A percentile compares a stretch with the other conserved stretches of the same genome.
Conservation (phyloP, 495 filamentous ascomycete genomes). For the Tetracladium setigerum region DNA sequence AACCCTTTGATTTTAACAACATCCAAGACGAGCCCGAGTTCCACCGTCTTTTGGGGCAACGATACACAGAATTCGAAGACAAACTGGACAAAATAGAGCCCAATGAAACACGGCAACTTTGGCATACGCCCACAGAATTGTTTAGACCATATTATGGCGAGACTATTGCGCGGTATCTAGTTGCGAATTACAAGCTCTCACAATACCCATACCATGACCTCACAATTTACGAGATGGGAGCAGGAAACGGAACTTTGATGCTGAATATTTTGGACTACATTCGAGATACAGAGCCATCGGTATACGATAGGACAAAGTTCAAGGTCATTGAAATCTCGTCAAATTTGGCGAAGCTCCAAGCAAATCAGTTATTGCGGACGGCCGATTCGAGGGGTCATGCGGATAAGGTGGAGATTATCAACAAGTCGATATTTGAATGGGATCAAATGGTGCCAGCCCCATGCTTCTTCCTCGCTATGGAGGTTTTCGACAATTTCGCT, state of each 20-base stretch:
- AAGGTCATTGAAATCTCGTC: slow-evolving; percentile 92
- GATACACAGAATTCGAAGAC: slow-evolving; percentile 89
- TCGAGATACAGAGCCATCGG: slow-evolving; percentile 76
- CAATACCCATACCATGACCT: slow-evolving; percentile 94
- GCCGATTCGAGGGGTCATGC: slow-evolving; percentile 65
- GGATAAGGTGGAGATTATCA: slow-evolving; percentile 86
- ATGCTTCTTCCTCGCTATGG: slow-evolving; percentile 97
- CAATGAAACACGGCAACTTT: slow-evolving; percentile 81
- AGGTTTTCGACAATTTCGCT: slow-evolving; percentile 97
- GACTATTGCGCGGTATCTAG: slow-evolving; percentile 86
- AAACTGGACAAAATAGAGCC: slow-evolving; percentile 57
- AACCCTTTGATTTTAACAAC: slow-evolving; percentile 83
- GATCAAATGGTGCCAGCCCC: slow-evolving; percentile 73
- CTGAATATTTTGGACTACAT: slow-evolving; percentile 96
- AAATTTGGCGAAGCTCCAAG: slow-evolving; percentile 70
- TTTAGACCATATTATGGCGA: slow-evolving; percentile 97
- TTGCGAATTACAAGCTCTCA: slow-evolving; percentile 91
- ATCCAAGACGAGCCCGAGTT: slow-evolving; percentile 82
- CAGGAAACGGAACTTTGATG: slow-evolving; percentile 97
- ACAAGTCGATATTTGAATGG: slow-evolving; percentile 94
- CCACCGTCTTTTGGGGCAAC: slow-evolving; percentile 59
- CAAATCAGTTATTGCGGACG: slow-evolving; percentile 54
- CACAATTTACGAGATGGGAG: slow-evolving; percentile 97
- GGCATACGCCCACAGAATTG: slow-evolving; percentile 97
- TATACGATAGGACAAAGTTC: slow-evolving; percentile 91